phyloP scores from a whole-genome alignment of 2,329 filamentous ascomycete genomes.

The Penicillium rolfsii region DNA sequence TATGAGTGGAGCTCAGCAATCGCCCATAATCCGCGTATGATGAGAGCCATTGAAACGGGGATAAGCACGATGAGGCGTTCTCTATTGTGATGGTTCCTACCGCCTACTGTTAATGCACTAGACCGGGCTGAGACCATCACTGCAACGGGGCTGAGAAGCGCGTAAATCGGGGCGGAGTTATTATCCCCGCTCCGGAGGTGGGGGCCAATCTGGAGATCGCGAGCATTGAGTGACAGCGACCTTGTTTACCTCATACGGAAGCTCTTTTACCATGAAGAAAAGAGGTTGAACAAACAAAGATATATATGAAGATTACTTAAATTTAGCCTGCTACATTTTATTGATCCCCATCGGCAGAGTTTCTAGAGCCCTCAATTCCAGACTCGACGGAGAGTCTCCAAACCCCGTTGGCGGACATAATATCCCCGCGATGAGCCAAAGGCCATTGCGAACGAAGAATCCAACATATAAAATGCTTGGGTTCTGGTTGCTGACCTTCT shows the following conservation, averaged over 20 bases:
- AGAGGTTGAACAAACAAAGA: neutral
- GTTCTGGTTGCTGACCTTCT: neutral
- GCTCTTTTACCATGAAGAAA: neutral
- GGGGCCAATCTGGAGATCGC: neutral
- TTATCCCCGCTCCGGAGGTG: slow-evolving; percentile 9
- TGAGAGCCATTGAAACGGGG: neutral
- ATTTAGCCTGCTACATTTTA: neutral
- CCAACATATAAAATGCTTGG: neutral
- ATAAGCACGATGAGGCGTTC: neutral
- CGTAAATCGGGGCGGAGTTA: slow-evolving; percentile 10
- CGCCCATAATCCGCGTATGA: neutral
- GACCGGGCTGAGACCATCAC: neutral
- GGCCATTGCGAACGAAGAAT: neutral
- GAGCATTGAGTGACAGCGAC: neutral
- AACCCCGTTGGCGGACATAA: neutral
- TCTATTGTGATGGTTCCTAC: neutral
- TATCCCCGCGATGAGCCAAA: slow-evolving; percentile 1
- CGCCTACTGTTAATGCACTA: neutral
- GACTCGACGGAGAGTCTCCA: neutral
- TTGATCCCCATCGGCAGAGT: neutral
- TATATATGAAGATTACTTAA: neutral
- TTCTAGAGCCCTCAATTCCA: neutral
- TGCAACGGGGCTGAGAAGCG: neutral
- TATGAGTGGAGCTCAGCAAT: neutral
- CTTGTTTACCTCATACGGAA: neutral